Conservation (phyloP, 352 stramenopile genomes). For the Globisporangium nunn region DNA sequence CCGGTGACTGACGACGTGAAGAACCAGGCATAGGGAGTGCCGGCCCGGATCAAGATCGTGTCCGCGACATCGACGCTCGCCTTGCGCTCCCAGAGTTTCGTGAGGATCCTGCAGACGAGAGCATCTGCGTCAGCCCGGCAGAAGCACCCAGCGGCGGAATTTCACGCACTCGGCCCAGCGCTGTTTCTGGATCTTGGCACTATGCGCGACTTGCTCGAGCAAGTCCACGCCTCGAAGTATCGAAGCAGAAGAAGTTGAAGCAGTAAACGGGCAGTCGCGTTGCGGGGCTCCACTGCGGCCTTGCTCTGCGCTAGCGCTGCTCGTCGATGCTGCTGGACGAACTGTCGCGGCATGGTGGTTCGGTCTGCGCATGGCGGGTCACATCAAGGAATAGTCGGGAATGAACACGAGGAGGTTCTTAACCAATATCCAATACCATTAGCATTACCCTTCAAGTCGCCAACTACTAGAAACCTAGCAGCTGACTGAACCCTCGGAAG, state of each 20-base stretch:
- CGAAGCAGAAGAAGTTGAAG: not conserved
- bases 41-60: conserved; percentile 40
- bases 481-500: too few relatives aligned
- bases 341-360: too few relatives aligned
- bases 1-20: conserved; percentile 50
- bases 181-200: conserved; percentile 33
- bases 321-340: too few relatives aligned
- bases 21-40: conserved; percentile 41
- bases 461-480: too few relatives aligned
- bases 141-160: too few relatives aligned
- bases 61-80: conserved; percentile 55
- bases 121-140: not conserved
- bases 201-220: conserved; percentile 42
- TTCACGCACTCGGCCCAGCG: conserved; percentile 47
- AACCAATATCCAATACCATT: too few relatives aligned
- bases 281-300: not conserved
- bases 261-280: not conserved
- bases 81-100: conserved; percentile 47
- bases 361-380: too few relatives aligned
- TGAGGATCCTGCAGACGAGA: conserved; percentile 31
- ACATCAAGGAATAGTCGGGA: too few relatives aligned
- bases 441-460: too few relatives aligned
- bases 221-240: conserved; percentile 36
- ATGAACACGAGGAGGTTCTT: too few relatives aligned
- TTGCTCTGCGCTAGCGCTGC: not conserved